Percentiles rank a stretch among this genome's conserved stretches.
Conservation (phyloP, 2,329 filamentous ascomycete species). For the Fusarium avenaceum region DNA sequence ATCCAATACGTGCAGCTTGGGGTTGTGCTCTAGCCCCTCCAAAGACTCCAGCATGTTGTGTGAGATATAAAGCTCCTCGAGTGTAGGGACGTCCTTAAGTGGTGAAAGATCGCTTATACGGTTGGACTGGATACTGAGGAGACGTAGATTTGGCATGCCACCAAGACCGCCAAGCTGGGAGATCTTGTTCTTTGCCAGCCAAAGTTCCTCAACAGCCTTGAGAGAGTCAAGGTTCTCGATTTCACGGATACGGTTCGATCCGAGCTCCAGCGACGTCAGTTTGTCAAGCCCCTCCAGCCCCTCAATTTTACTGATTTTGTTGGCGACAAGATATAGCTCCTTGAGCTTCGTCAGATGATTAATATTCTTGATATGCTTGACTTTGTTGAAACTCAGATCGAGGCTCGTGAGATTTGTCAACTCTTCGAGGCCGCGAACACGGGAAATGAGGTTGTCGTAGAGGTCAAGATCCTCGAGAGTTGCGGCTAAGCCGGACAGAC, state of each 20-base stretch:
- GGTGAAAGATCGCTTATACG: constrained; percentile 84
- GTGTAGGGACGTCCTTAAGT: constrained; percentile 77
- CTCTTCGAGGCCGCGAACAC: constrained; percentile 85
- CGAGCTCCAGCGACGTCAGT: constrained; percentile 88
- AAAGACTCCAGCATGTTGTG: constrained; percentile 90
- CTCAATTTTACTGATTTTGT: constrained; percentile 92
- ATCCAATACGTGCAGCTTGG: constrained; percentile 82
- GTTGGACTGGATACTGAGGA: constrained; percentile 96
- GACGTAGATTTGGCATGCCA: constrained; percentile 82
- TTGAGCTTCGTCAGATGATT: constrained; percentile 81
- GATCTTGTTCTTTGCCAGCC: constrained; percentile 98
- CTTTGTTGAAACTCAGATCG: constrained; percentile 98
- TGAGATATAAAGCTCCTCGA: constrained; percentile 95
- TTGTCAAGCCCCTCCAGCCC: constrained; percentile 80
- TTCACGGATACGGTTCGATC: constrained; percentile 90
- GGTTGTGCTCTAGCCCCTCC: constrained; percentile 76
- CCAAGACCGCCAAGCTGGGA: constrained; percentile 82
- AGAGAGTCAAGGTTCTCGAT: constrained; percentile 87
- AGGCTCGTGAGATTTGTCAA: constrained; percentile 82
- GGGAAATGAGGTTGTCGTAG: constrained; percentile 94
- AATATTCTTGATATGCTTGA: constrained; percentile 96
- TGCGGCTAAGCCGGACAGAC: constrained; percentile 74
- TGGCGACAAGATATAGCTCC: constrained; percentile 93
- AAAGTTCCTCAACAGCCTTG: constrained; percentile 85
- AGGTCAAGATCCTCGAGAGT: constrained; percentile 89